Conservation (phyloP, 129 eudicot genomes). For the Pittosporum tobira region DNA sequence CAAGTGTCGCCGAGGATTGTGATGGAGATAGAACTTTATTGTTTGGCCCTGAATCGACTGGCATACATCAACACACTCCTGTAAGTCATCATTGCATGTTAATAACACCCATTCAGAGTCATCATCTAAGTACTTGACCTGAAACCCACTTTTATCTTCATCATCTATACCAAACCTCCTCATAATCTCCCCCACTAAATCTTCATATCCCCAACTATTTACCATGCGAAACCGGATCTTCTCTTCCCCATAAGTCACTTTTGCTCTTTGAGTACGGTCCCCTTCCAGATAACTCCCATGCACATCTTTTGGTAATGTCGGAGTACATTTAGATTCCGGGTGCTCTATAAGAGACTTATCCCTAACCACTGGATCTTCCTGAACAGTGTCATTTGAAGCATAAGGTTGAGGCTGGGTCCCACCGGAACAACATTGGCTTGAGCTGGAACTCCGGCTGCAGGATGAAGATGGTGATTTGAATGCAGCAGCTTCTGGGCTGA, state of each 20-base stretch:
- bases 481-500: conserved; percentile 22
- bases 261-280: conserved; percentile 37
- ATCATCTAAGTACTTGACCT: conserved; percentile 78
- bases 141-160: conserved; percentile 34
- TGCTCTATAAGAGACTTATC: conserved; percentile 30
- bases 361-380: conserved; percentile 13
- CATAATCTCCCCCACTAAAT: conserved; percentile 46
- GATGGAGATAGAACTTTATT: conserved; percentile 51
- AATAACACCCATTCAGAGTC: conserved; percentile 86
- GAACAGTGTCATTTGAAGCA: conserved; percentile 17
- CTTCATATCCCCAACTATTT: conserved; percentile 50
- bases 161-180: conserved; percentile 56
- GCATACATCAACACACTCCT: conserved; percentile 78
- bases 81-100: conserved; percentile 82
- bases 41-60: conserved; percentile 39
- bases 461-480: conserved; percentile 60
- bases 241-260: conserved; percentile 78
- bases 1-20: conserved; percentile 30
- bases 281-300: conserved; percentile 24
- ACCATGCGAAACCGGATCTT: conserved; percentile 65
- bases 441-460: conserved; percentile 63
- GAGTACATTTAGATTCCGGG: conserved; percentile 17
- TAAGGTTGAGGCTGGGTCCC: conserved; percentile 43
- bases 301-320: conserved; percentile 20
- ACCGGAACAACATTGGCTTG: conserved; percentile 54